Evolutionary conservation across 2,329 filamentous ascomycete genomes (phyloP).

Genomic region (Pyrenophora seminiperda): DNA sequence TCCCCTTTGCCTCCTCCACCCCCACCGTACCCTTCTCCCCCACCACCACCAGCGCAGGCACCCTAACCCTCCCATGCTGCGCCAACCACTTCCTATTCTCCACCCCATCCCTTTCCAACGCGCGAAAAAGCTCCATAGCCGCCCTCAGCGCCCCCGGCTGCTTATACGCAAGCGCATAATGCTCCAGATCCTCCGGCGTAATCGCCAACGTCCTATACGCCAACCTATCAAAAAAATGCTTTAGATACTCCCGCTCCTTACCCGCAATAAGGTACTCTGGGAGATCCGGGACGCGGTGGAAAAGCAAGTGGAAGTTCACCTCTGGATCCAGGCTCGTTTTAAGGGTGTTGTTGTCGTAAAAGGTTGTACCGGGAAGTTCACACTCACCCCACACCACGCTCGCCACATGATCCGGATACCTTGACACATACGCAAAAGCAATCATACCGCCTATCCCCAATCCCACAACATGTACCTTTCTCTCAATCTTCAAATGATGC

Average conservation of each 20-base stretch:
- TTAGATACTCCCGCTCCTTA: conserved; percentile 13
- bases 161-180: neutral
- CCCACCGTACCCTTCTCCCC: neutral
- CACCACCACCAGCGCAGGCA: neutral
- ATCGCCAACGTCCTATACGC: conserved; percentile 11
- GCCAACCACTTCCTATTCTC: neutral
- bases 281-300: conserved; percentile 13
- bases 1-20: neutral
- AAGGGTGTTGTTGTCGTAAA: neutral
- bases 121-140: neutral
- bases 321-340: neutral
- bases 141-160: conserved; percentile 4
- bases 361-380: neutral
- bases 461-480: conserved; percentile 52
- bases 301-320: conserved; percentile 1
- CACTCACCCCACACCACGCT: conserved; percentile 33
- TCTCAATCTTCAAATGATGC: conserved; percentile 40
- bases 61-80: neutral
- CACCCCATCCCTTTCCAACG: conserved; percentile 5
- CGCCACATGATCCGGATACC: conserved; percentile 41
- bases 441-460: conserved; percentile 58
- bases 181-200: neutral
- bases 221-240: conserved; percentile 16
- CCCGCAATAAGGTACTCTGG: conserved; percentile 16
- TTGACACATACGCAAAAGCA: conserved; percentile 49